Conservation (phyloP, 106 monocot species). For the Acorus calamus region DNA sequence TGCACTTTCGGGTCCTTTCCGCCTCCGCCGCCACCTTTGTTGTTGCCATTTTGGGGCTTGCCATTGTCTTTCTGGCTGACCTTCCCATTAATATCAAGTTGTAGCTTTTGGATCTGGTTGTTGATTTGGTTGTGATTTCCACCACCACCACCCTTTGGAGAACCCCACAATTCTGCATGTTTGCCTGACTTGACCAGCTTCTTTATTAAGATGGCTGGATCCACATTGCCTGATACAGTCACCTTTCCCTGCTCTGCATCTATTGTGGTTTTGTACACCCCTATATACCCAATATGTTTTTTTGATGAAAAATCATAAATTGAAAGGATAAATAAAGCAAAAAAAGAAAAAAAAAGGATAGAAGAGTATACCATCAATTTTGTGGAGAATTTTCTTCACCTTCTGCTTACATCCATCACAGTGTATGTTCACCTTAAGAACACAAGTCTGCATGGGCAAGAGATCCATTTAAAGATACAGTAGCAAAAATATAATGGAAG, state of each 20-base stretch:
- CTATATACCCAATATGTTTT: conserved; percentile 6
- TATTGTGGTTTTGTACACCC: conserved; percentile 44
- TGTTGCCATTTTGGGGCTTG: conserved; percentile 17
- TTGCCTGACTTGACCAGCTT: conserved; percentile 63
- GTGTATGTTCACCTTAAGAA: conserved; percentile 31
- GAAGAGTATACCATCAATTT: conserved; percentile 24
- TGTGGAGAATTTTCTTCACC: conserved; percentile 27
- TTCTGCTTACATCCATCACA: conserved; percentile 32
- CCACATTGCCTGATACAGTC: conserved; percentile 56
- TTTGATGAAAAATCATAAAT: too few relatives aligned
- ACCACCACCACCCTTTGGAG: conserved; percentile 8
- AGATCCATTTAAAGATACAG: not conserved
- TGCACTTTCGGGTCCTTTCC: conserved; percentile 31
- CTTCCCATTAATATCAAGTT: conserved; percentile 2
- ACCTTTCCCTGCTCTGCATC: conserved; percentile 71
- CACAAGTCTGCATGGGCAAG: conserved; percentile 12
- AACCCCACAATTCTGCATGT: conserved; percentile 45
- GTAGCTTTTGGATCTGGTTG: conserved; percentile 26
- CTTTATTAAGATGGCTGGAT: conserved; percentile 52
- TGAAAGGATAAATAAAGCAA: not conserved
- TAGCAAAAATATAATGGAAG: not conserved
- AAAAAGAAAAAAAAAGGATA: not conserved
- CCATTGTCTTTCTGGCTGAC: conserved; percentile 14
- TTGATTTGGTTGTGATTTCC: conserved; percentile 9
- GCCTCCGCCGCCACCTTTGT: conserved; percentile 8